These are phyloP conservation scores for Xylaria flabelliformis DNA, from an alignment of 495 filamentous ascomycete species.

Conservation along the genomic window DNA sequence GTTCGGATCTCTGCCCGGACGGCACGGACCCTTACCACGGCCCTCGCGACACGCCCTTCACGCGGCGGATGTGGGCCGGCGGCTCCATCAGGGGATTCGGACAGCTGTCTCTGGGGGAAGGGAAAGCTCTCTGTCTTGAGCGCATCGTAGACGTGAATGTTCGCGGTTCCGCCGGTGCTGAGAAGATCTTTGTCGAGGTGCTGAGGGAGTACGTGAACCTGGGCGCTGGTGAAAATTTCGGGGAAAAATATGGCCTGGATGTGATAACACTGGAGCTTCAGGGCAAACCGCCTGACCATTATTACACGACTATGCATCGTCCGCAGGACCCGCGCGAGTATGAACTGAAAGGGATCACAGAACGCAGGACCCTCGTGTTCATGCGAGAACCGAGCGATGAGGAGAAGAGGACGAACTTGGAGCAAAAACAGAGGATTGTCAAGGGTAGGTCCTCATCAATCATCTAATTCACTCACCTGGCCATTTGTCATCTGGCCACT, in stretches of 20 bases:
- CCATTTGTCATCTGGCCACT: neutral
- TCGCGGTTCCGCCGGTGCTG: conserved; percentile 33
- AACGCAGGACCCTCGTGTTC: conserved; percentile 49
- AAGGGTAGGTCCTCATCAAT: conserved; percentile 31
- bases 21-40: conserved; percentile 75
- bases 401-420: conserved; percentile 22
- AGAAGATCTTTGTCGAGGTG: conserved; percentile 54
- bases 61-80: conserved; percentile 81
- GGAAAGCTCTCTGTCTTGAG: conserved; percentile 66
- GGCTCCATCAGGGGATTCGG: conserved; percentile 55
- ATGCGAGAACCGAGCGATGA: conserved; percentile 37
- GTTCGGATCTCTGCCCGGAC: conserved; percentile 65
- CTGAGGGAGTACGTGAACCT: conserved; percentile 40
- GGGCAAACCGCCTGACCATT: neutral
- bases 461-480: neutral
- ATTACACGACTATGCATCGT: too few species aligned
- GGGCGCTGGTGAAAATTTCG: neutral
- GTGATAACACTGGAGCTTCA: neutral
- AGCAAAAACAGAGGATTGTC: conserved; percentile 11
- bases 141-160: conserved; percentile 62
- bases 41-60: conserved; percentile 62
- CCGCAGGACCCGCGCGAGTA: neutral
- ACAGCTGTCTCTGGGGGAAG: conserved; percentile 54
- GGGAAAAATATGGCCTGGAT: neutral
- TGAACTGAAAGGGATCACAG: conserved; percentile 33